Base-by-base conservation (phyloP, 2,329 filamentous ascomycete genomes). In the Talaromyces sp. region DNA sequence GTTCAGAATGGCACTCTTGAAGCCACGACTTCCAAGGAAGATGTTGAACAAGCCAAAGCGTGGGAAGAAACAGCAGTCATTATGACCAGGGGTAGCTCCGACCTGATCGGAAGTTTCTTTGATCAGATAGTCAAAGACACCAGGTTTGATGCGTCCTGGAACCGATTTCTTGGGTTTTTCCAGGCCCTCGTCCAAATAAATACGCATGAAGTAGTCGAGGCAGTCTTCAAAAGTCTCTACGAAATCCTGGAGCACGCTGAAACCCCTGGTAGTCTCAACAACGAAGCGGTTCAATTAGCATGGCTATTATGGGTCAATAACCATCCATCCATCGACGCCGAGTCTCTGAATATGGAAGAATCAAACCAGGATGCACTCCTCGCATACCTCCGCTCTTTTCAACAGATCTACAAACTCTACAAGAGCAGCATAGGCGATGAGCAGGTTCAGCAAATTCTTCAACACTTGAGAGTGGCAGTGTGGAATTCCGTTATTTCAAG, bases 311-410 rank as follows among this genome's bases (percentile, higher is more conserved):
- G 90, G 90, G 85, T 85, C 16, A 80, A 84, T 44, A 84, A 85
- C 1, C 81, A 89, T n/a, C 87, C 88, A 0, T 76, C 81, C 3
- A 75, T 79, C 1, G 76, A 76, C 34, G 67, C 77, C 36, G 70
- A 75, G 12, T 70, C 75, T 18, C 69, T 78, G 14, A 78, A 82
- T 44, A 70, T 78, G 56, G 75, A 79, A 0, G 77, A 77, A 2
- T 84, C 90, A 64, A 96, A 95, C 66, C 91, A 96, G 71, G 88
- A 88, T 61, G 92, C 91, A 10, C 84, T 94, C n/a, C 79, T 91
- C 33, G 90, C 92, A n/a, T 97, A 96, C 76, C 85, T 95, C 1
- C 83, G 87, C 27, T 84, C 89, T 1, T 84, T 95, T 47, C 81
- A 87, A 61, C 88, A 95, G 67, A 82, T 98, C 1, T 96, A 96